These are phyloP conservation scores for Davidsoniella neocaledoniae DNA, from an alignment of 2,329 filamentous ascomycete genomes.

Conservation along the genomic window DNA sequence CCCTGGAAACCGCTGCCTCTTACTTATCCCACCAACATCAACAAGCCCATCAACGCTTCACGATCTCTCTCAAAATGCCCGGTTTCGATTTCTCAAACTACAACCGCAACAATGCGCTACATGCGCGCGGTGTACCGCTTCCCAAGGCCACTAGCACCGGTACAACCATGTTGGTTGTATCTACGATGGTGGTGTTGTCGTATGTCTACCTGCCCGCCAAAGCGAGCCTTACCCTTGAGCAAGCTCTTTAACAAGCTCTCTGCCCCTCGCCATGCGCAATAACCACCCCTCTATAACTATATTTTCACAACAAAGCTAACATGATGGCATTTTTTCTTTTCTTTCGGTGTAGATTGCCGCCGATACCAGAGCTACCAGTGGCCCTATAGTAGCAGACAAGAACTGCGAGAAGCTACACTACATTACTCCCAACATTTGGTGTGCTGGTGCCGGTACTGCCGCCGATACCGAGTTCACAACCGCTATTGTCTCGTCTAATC, in stretches of 20 bases:
- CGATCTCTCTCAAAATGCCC: constrained; percentile 48
- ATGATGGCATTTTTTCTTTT: not conserved
- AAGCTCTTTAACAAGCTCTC: not conserved
- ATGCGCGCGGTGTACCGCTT: constrained; percentile 81
- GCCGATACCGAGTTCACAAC: constrained; percentile 99
- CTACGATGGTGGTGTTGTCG: constrained; percentile 89
- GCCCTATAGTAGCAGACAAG: constrained; percentile 98
- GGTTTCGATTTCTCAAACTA: constrained; percentile 99
- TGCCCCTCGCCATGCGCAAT: not conserved
- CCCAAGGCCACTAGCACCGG: constrained; percentile 97
- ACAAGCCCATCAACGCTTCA: not conserved
- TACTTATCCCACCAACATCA: constrained; percentile 11
- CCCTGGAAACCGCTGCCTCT: not conserved
- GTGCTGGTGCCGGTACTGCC: constrained; percentile 90
- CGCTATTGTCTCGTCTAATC: constrained; percentile 92
- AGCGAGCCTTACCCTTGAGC: not conserved
- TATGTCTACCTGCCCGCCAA: constrained; percentile 26
- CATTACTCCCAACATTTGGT: constrained; percentile 98
- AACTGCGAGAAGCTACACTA: constrained; percentile 99
- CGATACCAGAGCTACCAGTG: constrained; percentile 92
- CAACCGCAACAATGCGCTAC: constrained; percentile 94
- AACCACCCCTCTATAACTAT: not conserved
- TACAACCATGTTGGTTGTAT: constrained; percentile 98
- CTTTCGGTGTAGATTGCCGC: constrained; percentile 60
- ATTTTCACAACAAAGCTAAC: constrained; percentile 1